A percentile compares a stretch with the other conserved stretches of the same genome.
These are phyloP conservation scores for Russula dissimulans DNA, from an alignment of 768 basidiomycete genomes.

Conservation along the genomic window DNA sequence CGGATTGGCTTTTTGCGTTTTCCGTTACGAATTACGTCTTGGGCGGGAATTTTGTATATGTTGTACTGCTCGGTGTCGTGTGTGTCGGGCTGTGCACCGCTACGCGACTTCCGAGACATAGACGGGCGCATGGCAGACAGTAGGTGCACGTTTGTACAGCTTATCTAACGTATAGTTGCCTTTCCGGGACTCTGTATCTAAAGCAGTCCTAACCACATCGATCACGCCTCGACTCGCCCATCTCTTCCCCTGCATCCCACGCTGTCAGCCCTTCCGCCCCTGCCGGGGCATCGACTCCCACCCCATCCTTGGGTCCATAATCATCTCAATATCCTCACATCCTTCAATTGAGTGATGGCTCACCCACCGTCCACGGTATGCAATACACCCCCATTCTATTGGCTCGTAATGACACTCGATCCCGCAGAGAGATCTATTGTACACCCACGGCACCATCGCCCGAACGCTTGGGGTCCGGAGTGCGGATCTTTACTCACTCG, in stretches of 20 bases:
- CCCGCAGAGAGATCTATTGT: not conserved
- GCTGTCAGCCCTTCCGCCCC: too few relatives aligned
- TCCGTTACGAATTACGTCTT: slow-evolving; percentile 40
- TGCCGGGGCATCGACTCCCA: too few relatives aligned
- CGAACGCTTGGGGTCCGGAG: not conserved
- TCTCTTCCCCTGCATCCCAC: too few relatives aligned
- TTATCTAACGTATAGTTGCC: too few relatives aligned
- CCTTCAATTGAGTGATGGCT: not conserved
- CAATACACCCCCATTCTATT: not conserved
- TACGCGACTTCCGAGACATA: not conserved
- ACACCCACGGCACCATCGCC: not conserved
- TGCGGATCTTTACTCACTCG: not conserved
- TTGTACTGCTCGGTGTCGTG: not conserved
- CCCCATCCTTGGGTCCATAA: too few relatives aligned
- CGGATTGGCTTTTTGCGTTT: slow-evolving; percentile 57
- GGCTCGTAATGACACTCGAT: not conserved
- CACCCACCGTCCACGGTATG: not conserved
- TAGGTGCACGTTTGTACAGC: too few relatives aligned
- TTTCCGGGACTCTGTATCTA: too few relatives aligned
- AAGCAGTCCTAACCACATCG: too few relatives aligned
- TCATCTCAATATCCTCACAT: too few relatives aligned
- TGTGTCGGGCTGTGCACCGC: not conserved
- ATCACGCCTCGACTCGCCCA: too few relatives aligned
- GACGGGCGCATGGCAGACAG: too few relatives aligned
- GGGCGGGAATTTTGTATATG: slow-evolving; percentile 30